Evolutionary conservation across 1,284 basidiomycete species (phyloP).

Genomic region (Ustilago crameri): DNA sequence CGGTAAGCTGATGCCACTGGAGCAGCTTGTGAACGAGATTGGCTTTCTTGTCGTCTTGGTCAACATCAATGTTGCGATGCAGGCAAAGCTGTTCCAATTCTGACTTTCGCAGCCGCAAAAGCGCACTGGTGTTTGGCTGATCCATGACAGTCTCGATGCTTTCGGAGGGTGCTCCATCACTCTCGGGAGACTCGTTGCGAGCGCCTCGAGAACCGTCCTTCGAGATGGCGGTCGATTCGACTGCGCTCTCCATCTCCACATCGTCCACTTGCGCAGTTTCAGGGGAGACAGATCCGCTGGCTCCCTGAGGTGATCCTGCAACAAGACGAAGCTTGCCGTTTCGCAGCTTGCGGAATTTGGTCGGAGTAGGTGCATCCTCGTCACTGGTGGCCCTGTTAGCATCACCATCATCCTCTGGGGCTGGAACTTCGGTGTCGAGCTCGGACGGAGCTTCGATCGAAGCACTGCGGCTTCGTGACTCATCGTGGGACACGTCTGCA

Average conservation of each 20-base stretch:
- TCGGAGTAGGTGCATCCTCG: slow-evolving; percentile 46
- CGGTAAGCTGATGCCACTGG: slow-evolving; percentile 27
- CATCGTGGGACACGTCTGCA: slow-evolving; percentile 12
- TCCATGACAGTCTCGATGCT: slow-evolving; percentile 33
- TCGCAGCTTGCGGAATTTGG: slow-evolving; percentile 58
- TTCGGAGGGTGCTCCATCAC: slow-evolving; percentile 18
- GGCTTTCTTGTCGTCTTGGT: slow-evolving; percentile 51
- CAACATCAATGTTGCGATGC: slow-evolving; percentile 26
- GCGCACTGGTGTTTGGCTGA: slow-evolving; percentile 30
- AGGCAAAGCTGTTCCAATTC: slow-evolving; percentile 47
- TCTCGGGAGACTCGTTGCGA: slow-evolving; percentile 17
- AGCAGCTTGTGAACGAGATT: slow-evolving; percentile 48
- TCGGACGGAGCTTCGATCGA: slow-evolving; percentile 10
- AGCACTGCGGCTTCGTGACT: slow-evolving; percentile 25
- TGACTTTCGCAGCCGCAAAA: slow-evolving; percentile 47
- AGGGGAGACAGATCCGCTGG: not conserved
- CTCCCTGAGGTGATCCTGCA: slow-evolving; percentile 7
- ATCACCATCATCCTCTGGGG: slow-evolving; percentile 6
- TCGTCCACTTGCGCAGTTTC: slow-evolving; percentile 20
- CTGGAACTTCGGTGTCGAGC: not conserved
- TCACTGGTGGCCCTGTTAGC: slow-evolving; percentile 17
- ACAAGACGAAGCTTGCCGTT: slow-evolving; percentile 57
- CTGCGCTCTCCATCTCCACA: slow-evolving; percentile 39
- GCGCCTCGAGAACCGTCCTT: not conserved
- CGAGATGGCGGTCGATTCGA: slow-evolving; percentile 5